A percentile compares a stretch with the other conserved stretches of the same genome.
Evolutionary conservation across 2,329 filamentous ascomycete genomes (phyloP).

Genomic region (Beauveria scarabaeidicola): DNA sequence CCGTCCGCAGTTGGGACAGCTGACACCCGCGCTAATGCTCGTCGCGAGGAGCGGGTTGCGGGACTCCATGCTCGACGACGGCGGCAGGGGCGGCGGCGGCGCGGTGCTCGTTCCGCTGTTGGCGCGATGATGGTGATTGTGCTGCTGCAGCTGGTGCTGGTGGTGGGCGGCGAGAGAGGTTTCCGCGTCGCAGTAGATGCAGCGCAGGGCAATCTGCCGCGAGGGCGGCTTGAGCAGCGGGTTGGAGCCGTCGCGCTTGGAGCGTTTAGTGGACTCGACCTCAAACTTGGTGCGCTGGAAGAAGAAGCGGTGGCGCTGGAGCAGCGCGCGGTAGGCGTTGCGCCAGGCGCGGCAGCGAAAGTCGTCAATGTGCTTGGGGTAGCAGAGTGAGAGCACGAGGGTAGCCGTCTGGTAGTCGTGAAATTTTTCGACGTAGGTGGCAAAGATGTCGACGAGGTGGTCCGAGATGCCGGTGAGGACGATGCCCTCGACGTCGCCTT

Average conservation of each 20-base stretch:
- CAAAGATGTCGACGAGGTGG: constrained; percentile 63
- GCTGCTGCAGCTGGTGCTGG: constrained; percentile 22
- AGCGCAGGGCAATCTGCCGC: constrained; percentile 65
- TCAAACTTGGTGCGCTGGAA: constrained; percentile 70
- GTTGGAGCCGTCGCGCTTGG: constrained; percentile 49
- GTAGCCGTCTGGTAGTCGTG: constrained; percentile 73
- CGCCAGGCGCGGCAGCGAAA: constrained; percentile 68
- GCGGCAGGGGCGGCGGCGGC: constrained; percentile 7
- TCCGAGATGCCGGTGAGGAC: constrained; percentile 71
- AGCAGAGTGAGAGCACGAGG: constrained; percentile 63
- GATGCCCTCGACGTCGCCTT: constrained; percentile 69
- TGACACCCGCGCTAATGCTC: constrained; percentile 51
- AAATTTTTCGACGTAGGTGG: constrained; percentile 66
- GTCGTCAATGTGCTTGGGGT: constrained; percentile 70
- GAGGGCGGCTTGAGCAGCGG: constrained; percentile 57
- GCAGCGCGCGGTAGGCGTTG: constrained; percentile 59
- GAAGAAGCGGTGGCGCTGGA: constrained; percentile 65
- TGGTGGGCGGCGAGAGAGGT: constrained; percentile 39
- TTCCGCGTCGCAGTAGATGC: constrained; percentile 64
- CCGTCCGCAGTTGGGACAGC: constrained; percentile 58
- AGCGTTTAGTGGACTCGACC: constrained; percentile 64
- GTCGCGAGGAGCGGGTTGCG: constrained; percentile 51
- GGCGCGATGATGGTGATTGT: constrained; percentile 11
- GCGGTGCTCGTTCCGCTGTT: constrained; percentile 10
- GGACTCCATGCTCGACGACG: constrained; percentile 25